These are phyloP conservation scores for Nakazawaea pomicola DNA, from an alignment of 805 yeast genomes.

Conservation along the genomic window DNA sequence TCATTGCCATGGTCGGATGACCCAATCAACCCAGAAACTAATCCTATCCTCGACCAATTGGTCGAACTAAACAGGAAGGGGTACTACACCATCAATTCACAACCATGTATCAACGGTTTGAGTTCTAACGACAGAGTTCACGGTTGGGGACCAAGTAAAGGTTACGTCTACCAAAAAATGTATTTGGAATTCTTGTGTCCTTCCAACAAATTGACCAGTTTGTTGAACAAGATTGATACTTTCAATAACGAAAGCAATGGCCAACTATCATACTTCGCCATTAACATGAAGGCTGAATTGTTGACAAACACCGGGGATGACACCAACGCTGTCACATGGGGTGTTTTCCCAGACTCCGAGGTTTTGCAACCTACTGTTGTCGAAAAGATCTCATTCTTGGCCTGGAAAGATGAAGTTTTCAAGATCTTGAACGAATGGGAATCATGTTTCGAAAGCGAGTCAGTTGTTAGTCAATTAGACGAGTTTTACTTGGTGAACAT, in stretches of 20 bases:
- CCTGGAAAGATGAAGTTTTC: slow-evolving; percentile 96
- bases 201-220: slow-evolving; percentile 31
- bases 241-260: slow-evolving; percentile 35
- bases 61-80: slow-evolving; percentile 61
- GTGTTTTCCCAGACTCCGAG: slow-evolving; percentile 94
- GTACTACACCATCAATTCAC: slow-evolving; percentile 84
- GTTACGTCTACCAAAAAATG: slow-evolving; percentile 92
- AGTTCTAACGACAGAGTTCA: slow-evolving; percentile 62
- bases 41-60: slow-evolving; percentile 53
- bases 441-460: slow-evolving; percentile 37
- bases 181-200: slow-evolving; percentile 84
- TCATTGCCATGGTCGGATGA: slow-evolving; percentile 95
- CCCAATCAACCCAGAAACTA: slow-evolving; percentile 75
- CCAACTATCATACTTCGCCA: slow-evolving; percentile 73
- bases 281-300: slow-evolving; percentile 52
- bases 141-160: slow-evolving; percentile 96
- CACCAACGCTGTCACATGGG: slow-evolving; percentile 98
- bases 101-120: slow-evolving; percentile 84
- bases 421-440: slow-evolving; percentile 81
- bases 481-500: slow-evolving; percentile 77
- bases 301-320: slow-evolving; percentile 66
- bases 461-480: slow-evolving; percentile 41
- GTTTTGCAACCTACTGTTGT: slow-evolving; percentile 95
- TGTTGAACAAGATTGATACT: slow-evolving; percentile 40
- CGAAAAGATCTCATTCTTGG: slow-evolving; percentile 84